Evolutionary conservation across 2,329 filamentous ascomycete genomes (phyloP).

Genomic region (Volutella citrinella): DNA sequence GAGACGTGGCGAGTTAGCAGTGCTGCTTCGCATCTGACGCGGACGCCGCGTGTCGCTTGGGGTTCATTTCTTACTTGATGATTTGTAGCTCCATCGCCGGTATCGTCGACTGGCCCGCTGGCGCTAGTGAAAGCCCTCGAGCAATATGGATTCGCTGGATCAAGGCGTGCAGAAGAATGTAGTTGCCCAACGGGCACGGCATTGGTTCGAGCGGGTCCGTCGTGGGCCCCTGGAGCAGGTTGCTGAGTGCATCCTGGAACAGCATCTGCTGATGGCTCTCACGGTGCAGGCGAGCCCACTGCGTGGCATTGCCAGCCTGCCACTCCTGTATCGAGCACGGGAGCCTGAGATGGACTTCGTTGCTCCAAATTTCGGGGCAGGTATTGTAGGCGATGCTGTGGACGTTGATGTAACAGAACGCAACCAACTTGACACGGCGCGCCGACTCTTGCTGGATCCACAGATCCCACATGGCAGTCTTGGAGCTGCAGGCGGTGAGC

Average conservation of each 20-base stretch:
- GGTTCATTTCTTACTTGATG: slow-evolving; percentile 33
- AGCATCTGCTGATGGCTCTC: slow-evolving; percentile 31
- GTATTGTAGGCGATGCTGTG: slow-evolving; percentile 38
- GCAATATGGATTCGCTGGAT: slow-evolving; percentile 38
- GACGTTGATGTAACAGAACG: slow-evolving; percentile 36
- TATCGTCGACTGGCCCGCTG: slow-evolving; percentile 30
- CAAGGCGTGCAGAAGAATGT: slow-evolving; percentile 34
- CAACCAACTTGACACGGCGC: slow-evolving; percentile 34
- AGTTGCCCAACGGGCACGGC: slow-evolving; percentile 36
- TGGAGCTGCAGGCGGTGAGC: no score
- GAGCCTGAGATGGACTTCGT: slow-evolving; percentile 33
- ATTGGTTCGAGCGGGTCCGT: slow-evolving; percentile 31
- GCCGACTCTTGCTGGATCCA: slow-evolving; percentile 32
- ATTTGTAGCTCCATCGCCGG: slow-evolving; percentile 35
- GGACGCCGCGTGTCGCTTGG: no score
- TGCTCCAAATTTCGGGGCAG: slow-evolving; percentile 34
- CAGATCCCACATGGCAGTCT: slow-evolving; percentile 29
- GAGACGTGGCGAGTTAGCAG: neutral
- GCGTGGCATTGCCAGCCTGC: slow-evolving; percentile 28
- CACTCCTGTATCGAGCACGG: slow-evolving; percentile 36
- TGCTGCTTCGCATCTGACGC: neutral
- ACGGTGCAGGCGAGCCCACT: slow-evolving; percentile 26
- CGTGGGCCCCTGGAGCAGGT: slow-evolving; percentile 27
- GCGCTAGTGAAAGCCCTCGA: slow-evolving; percentile 33
- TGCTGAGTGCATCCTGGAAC: slow-evolving; percentile 36